Evolutionary conservation across 192 early-diverging fungal species (phyloP).

Genomic region (Paraglomus brasilianum): DNA sequence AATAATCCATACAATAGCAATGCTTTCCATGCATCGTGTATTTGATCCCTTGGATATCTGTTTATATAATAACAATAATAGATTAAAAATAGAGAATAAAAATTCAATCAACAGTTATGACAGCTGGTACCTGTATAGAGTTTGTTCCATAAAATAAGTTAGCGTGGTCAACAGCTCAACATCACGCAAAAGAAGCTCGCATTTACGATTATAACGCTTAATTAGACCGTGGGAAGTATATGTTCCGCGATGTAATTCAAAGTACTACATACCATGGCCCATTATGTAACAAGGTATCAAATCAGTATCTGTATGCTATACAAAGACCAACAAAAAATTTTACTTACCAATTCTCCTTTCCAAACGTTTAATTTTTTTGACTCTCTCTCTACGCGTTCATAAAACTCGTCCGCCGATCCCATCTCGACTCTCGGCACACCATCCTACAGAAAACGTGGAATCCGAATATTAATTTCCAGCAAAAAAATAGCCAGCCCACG

Average conservation of each 20-base stretch:
- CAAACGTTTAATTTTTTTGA: slow-evolving; percentile 73
- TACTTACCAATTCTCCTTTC: slow-evolving; percentile 88
- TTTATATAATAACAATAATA: background rate
- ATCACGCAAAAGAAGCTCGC: slow-evolving; percentile 82
- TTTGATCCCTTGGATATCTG: slow-evolving; percentile 70
- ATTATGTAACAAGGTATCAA: background rate
- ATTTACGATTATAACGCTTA: slow-evolving; percentile 84
- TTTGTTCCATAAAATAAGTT: slow-evolving; percentile 32
- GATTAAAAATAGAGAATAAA: slow-evolving; percentile 19
- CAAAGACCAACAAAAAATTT: background rate
- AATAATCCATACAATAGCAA: slow-evolving; percentile 63
- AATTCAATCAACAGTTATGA: too few relatives aligned
- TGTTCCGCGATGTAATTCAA: slow-evolving; percentile 97
- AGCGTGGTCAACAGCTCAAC: slow-evolving; percentile 74
- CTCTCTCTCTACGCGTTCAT: slow-evolving; percentile 70
- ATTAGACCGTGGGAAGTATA: slow-evolving; percentile 89
- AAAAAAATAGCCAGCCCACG: background rate
- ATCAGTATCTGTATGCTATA: background rate
- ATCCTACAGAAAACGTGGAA: slow-evolving; percentile 44
- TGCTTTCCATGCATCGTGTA: slow-evolving; percentile 87
- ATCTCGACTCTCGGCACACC: slow-evolving; percentile 72
- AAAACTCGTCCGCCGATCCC: slow-evolving; percentile 82
- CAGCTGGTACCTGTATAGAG: slow-evolving; percentile 16
- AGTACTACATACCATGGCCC: slow-evolving; percentile 58
- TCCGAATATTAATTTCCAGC: background rate